Percentiles rank a stretch among this genome's conserved stretches.
Conservation (phyloP, 371 early-diverging fungal species). For the Apophysomyces ossiformis region DNA sequence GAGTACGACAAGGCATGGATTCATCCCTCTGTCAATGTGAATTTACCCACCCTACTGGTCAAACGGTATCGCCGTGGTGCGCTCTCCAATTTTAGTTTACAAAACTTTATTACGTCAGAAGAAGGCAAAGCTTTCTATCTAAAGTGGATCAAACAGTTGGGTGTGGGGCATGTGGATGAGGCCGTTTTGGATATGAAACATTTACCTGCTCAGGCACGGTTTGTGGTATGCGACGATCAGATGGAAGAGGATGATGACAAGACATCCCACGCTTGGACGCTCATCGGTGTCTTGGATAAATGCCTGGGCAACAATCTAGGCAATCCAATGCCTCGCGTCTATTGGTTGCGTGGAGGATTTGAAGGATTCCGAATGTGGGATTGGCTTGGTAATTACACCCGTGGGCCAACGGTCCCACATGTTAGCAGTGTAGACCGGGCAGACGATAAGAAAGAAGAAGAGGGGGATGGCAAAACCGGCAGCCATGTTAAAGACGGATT, state of each 20-base stretch:
- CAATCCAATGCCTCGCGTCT: slow-evolving; percentile 21
- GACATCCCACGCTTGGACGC: slow-evolving; percentile 50
- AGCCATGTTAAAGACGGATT: neutral
- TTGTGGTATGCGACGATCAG: slow-evolving; percentile 58
- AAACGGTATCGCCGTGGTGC: slow-evolving; percentile 65
- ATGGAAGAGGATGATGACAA: slow-evolving; percentile 45
- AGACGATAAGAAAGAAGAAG: too few relatives aligned
- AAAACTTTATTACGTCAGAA: slow-evolving; percentile 65
- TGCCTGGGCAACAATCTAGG: neutral
- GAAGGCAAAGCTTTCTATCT: slow-evolving; percentile 50
- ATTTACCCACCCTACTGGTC: slow-evolving; percentile 59
- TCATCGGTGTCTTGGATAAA: slow-evolving; percentile 51
- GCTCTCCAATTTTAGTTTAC: slow-evolving; percentile 60
- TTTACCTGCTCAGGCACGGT: slow-evolving; percentile 20
- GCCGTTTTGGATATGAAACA: slow-evolving; percentile 17
- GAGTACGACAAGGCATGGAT: slow-evolving; percentile 41
- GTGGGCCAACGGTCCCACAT: neutral
- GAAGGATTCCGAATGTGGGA: slow-evolving; percentile 46
- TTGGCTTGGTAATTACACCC: slow-evolving; percentile 10
- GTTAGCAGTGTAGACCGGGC: neutral
- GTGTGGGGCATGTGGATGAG: neutral
- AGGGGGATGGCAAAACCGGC: too few relatives aligned
- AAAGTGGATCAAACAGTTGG: slow-evolving; percentile 22
- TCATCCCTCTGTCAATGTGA: slow-evolving; percentile 57
- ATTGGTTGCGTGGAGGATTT: slow-evolving; percentile 56